Percentiles rank a stretch among this genome's conserved stretches.
phyloP scores from a whole-genome alignment of 2,329 filamentous ascomycete species.

The Ilyonectria robusta region DNA sequence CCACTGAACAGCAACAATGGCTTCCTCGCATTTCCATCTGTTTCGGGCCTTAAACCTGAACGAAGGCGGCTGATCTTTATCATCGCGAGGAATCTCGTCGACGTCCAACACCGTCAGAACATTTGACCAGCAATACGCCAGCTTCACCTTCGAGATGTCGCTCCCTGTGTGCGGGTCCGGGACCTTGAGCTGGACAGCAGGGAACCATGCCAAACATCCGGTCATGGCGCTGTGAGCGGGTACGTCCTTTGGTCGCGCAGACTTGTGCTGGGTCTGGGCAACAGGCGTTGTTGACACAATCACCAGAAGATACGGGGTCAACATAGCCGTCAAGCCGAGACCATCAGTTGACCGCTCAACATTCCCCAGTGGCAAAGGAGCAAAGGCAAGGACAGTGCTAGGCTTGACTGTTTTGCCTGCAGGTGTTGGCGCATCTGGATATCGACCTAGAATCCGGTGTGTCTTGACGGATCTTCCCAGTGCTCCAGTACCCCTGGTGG shows the following conservation, averaged over 20 bases:
- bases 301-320: constrained; percentile 95
- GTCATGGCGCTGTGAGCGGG: constrained; percentile 92
- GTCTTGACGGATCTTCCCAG: constrained; percentile 90
- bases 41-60: constrained; percentile 87
- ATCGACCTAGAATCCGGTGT: constrained; percentile 90
- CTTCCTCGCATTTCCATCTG: constrained; percentile 93
- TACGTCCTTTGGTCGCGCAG: constrained; percentile 90
- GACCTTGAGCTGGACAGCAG: constrained; percentile 90
- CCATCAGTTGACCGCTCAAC: constrained; percentile 89
- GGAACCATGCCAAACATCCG: constrained; percentile 97
- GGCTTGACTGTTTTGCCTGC: constrained; percentile 83
- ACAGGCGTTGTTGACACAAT: constrained; percentile 97
- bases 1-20: constrained; percentile 98
- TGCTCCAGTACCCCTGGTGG: constrained; percentile 89
- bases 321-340: constrained; percentile 92
- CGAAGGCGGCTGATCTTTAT: constrained; percentile 82
- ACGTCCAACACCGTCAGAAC: constrained; percentile 95
- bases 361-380: constrained; percentile 92
- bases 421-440: constrained; percentile 78
- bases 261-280: constrained; percentile 96
- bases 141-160: constrained; percentile 83
- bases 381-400: constrained; percentile 94
- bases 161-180: constrained; percentile 77
- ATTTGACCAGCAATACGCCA: constrained; percentile 99
- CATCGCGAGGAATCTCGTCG: constrained; percentile 76